Conservation (phyloP, 2,329 filamentous ascomycete genomes). For the Ceratocystis variospora region DNA sequence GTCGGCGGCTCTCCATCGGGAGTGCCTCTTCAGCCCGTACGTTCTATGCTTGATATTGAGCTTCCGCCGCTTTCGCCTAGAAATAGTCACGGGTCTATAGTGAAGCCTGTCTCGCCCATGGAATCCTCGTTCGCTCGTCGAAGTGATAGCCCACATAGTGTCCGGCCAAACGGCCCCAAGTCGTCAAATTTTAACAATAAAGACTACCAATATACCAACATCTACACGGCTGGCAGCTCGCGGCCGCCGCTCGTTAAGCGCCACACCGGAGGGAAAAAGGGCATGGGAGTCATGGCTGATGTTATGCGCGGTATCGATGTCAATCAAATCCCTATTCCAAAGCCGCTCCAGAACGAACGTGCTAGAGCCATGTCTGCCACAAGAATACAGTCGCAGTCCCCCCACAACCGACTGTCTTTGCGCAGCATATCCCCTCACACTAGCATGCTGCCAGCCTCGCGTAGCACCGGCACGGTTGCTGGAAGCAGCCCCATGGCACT, state of each 20-base stretch:
- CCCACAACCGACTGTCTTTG: conserved; percentile 32
- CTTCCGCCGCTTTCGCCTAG: conserved; percentile 22
- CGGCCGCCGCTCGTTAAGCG: conserved; percentile 36
- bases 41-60: conserved; percentile 41
- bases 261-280: conserved; percentile 33
- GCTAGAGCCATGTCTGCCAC: conserved; percentile 23
- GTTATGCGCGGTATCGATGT: conserved; percentile 40
- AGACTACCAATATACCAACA: conserved; percentile 49
- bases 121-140: conserved; percentile 5
- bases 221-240: conserved; percentile 38
- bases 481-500: conserved; percentile 22
- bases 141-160: conserved; percentile 21
- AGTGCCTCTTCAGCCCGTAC: conserved; percentile 33
- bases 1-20: conserved; percentile 27
- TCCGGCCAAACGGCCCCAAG: conserved; percentile 26
- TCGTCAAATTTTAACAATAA: conserved; percentile 30
- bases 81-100: conserved; percentile 9
- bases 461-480: conserved; percentile 25
- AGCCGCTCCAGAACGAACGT: conserved; percentile 29
- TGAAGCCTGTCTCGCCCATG: conserved; percentile 17
- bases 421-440: conserved; percentile 33
- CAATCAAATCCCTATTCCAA: conserved; percentile 35
- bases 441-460: conserved; percentile 22
- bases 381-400: conserved; percentile 40
- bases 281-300: conserved; percentile 35